Evolutionary conservation across 2,329 filamentous ascomycete species (phyloP).

Genomic region (Hypoxylon sp.): DNA sequence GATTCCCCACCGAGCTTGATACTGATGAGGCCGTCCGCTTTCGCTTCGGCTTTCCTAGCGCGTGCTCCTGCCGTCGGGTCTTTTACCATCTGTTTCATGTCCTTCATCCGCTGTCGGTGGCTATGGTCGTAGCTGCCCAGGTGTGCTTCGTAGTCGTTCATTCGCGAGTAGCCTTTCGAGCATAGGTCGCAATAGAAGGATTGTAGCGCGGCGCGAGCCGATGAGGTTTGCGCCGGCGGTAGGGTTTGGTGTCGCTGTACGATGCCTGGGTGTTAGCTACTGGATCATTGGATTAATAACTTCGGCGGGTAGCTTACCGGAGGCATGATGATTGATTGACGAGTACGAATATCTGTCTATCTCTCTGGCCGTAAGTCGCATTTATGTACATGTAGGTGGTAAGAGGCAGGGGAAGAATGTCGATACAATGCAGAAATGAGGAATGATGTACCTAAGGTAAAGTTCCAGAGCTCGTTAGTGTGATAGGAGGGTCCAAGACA

Average conservation of each 20-base stretch:
- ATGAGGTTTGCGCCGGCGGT: conserved; percentile 68
- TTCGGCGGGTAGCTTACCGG: conserved; percentile 58
- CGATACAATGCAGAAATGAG: too few relatives aligned
- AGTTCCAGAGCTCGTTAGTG: background rate
- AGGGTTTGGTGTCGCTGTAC: conserved; percentile 67
- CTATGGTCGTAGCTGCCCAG: conserved; percentile 95
- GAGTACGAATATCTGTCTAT: conserved; percentile 12
- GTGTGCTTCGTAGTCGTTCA: conserved; percentile 96
- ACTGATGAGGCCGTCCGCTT: conserved; percentile 75
- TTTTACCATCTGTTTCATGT: conserved; percentile 86
- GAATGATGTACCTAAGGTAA: too few relatives aligned
- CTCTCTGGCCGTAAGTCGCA: background rate
- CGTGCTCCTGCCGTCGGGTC: conserved; percentile 74
- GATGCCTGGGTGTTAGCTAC: conserved; percentile 7
- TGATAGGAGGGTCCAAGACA: background rate
- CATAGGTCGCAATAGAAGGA: conserved; percentile 90
- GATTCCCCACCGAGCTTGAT: conserved; percentile 68
- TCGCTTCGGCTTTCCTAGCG: conserved; percentile 76
- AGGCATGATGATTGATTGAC: conserved; percentile 59
- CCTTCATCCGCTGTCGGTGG: conserved; percentile 89
- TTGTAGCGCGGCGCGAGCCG: conserved; percentile 80
- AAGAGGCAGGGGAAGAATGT: too few relatives aligned
- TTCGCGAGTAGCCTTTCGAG: conserved; percentile 92
- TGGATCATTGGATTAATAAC: conserved; percentile 6
- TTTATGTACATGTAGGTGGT: background rate